These are phyloP conservation scores for Annulohypoxylon moriforme DNA, from an alignment of 495 filamentous ascomycete genomes.

Conservation along the genomic window DNA sequence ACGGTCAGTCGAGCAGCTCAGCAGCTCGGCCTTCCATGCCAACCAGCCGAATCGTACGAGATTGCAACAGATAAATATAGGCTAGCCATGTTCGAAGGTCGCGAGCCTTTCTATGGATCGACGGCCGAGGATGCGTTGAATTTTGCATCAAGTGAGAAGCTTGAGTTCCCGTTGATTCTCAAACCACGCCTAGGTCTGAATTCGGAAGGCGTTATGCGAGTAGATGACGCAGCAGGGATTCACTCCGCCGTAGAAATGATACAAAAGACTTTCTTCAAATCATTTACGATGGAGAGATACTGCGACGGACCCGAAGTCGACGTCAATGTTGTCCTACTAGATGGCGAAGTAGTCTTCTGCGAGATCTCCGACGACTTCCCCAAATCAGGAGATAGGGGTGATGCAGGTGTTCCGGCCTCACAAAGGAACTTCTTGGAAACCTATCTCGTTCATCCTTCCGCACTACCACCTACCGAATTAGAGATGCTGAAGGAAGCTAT, in stretches of 20 bases:
- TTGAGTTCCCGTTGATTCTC: slow-evolving; percentile 57
- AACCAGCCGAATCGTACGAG: slow-evolving; percentile 51
- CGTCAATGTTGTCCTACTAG: slow-evolving; percentile 61
- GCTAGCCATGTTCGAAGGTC: slow-evolving; percentile 53
- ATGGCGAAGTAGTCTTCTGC: slow-evolving; percentile 62
- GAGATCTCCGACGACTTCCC: slow-evolving; percentile 66
- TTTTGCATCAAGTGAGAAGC: slow-evolving; percentile 8
- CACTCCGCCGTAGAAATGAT: slow-evolving; percentile 45
- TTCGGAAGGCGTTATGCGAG: slow-evolving; percentile 58
- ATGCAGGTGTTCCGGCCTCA: slow-evolving; percentile 35
- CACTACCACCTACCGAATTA: slow-evolving; percentile 52
- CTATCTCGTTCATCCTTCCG: slow-evolving; percentile 54
- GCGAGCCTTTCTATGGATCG: slow-evolving; percentile 34
- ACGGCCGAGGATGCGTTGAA: slow-evolving; percentile 36
- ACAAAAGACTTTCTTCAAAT: slow-evolving; percentile 37
- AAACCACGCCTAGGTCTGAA: slow-evolving; percentile 59
- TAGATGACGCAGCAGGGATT: slow-evolving; percentile 48
- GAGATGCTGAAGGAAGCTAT: slow-evolving; percentile 45
- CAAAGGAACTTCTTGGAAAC: slow-evolving; percentile 54
- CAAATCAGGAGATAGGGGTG: slow-evolving; percentile 52
- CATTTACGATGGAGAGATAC: slow-evolving; percentile 42
- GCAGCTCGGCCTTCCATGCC: slow-evolving; percentile 49
- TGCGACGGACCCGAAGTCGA: slow-evolving; percentile 64
- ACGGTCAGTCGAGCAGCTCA: slow-evolving; percentile 50
- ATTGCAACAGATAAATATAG: slow-evolving; percentile 58